Conservation (phyloP, 2,329 filamentous ascomycete genomes). For the Penicillium frequentans region DNA sequence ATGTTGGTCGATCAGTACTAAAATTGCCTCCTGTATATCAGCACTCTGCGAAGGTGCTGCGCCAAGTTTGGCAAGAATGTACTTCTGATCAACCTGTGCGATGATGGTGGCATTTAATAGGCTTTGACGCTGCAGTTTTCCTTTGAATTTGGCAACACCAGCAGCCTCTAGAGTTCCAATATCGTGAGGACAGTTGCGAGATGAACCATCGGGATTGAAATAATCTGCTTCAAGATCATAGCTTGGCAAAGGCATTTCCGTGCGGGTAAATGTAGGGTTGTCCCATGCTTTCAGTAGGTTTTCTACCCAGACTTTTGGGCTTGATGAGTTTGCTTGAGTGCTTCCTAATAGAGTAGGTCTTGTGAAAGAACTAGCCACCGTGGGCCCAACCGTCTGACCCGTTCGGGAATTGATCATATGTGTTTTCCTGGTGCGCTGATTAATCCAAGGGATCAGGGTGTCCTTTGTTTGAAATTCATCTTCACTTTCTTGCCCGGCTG, state of each 20-base stretch:
- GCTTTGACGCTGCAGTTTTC: constrained; percentile 60
- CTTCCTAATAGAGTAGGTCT: background rate
- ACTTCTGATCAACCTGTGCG: constrained; percentile 85
- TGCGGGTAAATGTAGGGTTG: constrained; percentile 70
- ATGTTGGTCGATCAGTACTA: constrained; percentile 88
- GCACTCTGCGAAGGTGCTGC: constrained; percentile 1
- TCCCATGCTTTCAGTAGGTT: constrained; percentile 66
- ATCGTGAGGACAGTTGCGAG: constrained; percentile 21
- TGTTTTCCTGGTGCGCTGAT: constrained; percentile 54
- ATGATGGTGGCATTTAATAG: constrained; percentile 66
- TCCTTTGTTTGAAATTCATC: constrained; percentile 5
- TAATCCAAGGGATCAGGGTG: constrained; percentile 53
- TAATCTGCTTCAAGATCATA: constrained; percentile 26
- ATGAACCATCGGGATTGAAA: constrained; percentile 12
- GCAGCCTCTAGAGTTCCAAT: constrained; percentile 23
- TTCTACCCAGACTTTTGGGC: constrained; percentile 56
- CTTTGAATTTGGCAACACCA: constrained; percentile 31
- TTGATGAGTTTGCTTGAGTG: constrained; percentile 2
- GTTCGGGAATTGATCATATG: constrained; percentile 36
- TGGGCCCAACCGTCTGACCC: constrained; percentile 29
- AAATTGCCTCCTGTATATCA: constrained; percentile 29
- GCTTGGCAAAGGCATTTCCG: constrained; percentile 46
- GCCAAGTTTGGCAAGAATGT: constrained; percentile 69
- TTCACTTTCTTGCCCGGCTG: background rate
- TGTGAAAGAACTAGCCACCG: no score